Conservation (phyloP, 2,329 filamentous ascomycete genomes). For the Sphaerulina musiva region DNA sequence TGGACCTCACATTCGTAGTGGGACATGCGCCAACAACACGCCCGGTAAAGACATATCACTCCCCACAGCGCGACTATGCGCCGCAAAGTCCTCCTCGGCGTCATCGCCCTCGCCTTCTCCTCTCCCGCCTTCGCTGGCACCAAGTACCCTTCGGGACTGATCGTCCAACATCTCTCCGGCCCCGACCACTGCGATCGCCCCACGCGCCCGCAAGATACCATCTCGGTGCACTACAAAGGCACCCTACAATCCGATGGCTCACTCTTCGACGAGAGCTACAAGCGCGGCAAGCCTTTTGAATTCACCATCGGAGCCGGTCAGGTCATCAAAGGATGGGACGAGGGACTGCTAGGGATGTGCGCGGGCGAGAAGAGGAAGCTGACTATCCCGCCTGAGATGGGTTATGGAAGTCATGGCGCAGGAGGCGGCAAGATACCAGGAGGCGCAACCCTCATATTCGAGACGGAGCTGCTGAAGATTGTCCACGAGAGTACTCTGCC, state of each 20-base stretch:
- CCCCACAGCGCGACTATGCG: slow-evolving; percentile 18
- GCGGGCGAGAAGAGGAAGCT: slow-evolving; percentile 84
- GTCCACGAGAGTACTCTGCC: slow-evolving; percentile 44
- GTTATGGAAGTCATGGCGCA: slow-evolving; percentile 68
- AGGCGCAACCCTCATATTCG: slow-evolving; percentile 77
- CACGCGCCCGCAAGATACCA: slow-evolving; percentile 41
- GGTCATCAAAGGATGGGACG: slow-evolving; percentile 93
- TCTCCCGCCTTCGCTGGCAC: slow-evolving; percentile 9
- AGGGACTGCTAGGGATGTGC: slow-evolving; percentile 88
- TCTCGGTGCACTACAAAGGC: slow-evolving; percentile 47
- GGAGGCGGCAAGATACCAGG: slow-evolving; percentile 63
- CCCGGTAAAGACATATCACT: neutral
- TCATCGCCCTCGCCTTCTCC: slow-evolving; percentile 16
- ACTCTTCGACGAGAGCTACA: slow-evolving; percentile 79
- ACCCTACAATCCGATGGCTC: slow-evolving; percentile 54
- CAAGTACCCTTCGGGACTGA: slow-evolving; percentile 20
- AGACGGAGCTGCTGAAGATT: slow-evolving; percentile 84
- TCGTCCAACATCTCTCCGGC: slow-evolving; percentile 39
- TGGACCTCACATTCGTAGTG: too few species aligned
- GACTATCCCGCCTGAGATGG: slow-evolving; percentile 80
- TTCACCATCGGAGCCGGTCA: slow-evolving; percentile 74
- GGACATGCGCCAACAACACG: too few species aligned
- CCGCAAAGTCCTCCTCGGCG: slow-evolving; percentile 6
- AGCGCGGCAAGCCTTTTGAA: slow-evolving; percentile 65
- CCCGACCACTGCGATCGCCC: slow-evolving; percentile 41